Base-by-base conservation (phyloP, 495 filamentous ascomycete species). In the Lophiostoma macrostomum region DNA sequence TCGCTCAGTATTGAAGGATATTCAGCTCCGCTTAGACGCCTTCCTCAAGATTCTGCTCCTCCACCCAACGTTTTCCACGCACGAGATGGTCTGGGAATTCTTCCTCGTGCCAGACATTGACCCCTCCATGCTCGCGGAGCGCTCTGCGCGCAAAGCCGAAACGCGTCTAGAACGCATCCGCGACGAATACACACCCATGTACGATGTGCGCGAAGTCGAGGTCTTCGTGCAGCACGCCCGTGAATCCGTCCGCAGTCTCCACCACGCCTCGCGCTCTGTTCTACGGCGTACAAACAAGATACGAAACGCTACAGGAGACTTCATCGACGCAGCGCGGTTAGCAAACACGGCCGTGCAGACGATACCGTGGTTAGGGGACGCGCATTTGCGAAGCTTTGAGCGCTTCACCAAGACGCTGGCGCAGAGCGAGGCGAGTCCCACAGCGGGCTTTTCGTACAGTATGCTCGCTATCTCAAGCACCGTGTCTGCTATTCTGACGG, bases 11-110 rank as follows among this genome's bases (percentile, higher is more conserved):
- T 74, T 97, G 29, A 83, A 88, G 53, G 90, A 96, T 65, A 85
- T 90, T 24, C 94, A 97, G 67, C 70, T 91, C 37, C 84, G 85
- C 24, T 81, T 95, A 6, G 90, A 97, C 69, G 80, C 80, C 28
- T 95, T 96, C 61, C 70, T 99, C 50, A 85, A 86, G 37, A 86
- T 90, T 6, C 76, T 99, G 19, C 75, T 99, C 27, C 74, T 80
- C 0, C 94, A 99, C 64, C 86, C 94, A 2, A 96, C 93, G 4
- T 97, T 99, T 67, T 82, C 89, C 0, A 96, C 88, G 0, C 94
- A 97, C 64, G 94, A 99, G 73, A 87, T 96, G 78, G 75, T 99
- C 5, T 99, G 94, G 94, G 94, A 99, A 61, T 99, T 99, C 71
- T 95, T 99, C 69, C 79, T 99, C 1, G 91, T 97, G 13, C 94